A percentile compares a stretch with the other conserved stretches of the same genome.
These are phyloP conservation scores for Talaromyces liani DNA, from an alignment of 495 filamentous ascomycete genomes.

Conservation along the genomic window DNA sequence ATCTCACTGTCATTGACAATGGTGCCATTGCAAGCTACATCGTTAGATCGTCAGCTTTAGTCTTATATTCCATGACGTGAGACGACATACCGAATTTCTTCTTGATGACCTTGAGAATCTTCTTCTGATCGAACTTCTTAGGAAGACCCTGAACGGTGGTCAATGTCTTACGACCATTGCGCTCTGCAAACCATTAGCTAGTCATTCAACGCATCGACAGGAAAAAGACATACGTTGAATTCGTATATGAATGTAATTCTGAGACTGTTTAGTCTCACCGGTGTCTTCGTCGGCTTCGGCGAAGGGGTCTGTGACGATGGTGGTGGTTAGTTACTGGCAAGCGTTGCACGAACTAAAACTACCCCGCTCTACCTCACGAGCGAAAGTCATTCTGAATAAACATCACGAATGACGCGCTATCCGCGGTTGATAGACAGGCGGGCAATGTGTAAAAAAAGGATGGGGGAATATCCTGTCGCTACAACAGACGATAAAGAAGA, in stretches of 20 bases:
- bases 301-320: constrained; percentile 79
- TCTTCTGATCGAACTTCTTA: constrained; percentile 98
- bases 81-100: constrained; percentile 85
- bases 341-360: constrained; percentile 2
- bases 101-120: constrained; percentile 99
- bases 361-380: constrained; percentile 5
- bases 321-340: constrained; percentile 26
- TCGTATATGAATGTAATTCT: constrained; percentile 99
- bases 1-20: constrained; percentile 95
- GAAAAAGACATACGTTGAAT: constrained; percentile 75
- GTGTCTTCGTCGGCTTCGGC: constrained; percentile 99
- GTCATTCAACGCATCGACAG: no score
- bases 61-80: constrained; percentile 2
- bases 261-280: constrained; percentile 84
- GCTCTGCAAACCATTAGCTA: constrained; percentile 55
- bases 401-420: background rate
- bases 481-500: constrained; percentile 26
- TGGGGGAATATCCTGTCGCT: background rate
- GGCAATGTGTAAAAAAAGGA: background rate
- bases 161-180: constrained; percentile 99
- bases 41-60: constrained; percentile 14
- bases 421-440: background rate
- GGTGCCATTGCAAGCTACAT: constrained; percentile 97
- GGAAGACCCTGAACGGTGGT: constrained; percentile 98
- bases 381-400: background rate